phyloP scores from a whole-genome alignment of 768 basidiomycete genomes.

The Rhizopogon roseolus region DNA sequence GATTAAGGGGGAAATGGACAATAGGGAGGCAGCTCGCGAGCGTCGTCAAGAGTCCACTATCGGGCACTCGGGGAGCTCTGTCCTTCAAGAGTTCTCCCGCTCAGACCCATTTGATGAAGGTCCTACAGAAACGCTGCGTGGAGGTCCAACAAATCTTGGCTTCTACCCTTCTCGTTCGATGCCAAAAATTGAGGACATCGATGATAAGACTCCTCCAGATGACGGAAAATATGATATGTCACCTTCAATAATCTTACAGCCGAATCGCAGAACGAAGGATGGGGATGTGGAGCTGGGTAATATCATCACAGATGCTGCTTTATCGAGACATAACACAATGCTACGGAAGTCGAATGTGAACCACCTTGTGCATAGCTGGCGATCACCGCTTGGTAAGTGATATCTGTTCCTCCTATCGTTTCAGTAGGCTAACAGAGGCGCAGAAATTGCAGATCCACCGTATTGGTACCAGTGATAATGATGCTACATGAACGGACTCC shows the following conservation, averaged over 20 bases:
- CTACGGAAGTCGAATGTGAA: slow-evolving; percentile 29
- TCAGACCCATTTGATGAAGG: neutral
- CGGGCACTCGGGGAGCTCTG: slow-evolving; percentile 13
- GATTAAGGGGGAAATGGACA: slow-evolving; percentile 57
- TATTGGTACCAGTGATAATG: neutral
- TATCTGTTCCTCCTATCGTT: neutral
- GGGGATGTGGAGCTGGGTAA: slow-evolving; percentile 18
- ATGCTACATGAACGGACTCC: neutral
- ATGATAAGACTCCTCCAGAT: neutral
- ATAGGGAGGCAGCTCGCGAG: slow-evolving; percentile 38
- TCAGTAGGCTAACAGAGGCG: neutral
- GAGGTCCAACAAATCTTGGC: slow-evolving; percentile 17
- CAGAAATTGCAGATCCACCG: neutral
- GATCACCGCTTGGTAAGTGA: slow-evolving; percentile 61
- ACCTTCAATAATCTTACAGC: slow-evolving; percentile 11
- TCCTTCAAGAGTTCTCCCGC: neutral
- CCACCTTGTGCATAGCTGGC: slow-evolving; percentile 59
- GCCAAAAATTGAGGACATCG: slow-evolving; percentile 28
- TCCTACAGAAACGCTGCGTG: neutral
- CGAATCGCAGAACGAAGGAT: slow-evolving; percentile 19
- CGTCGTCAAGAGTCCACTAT: neutral
- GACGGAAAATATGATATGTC: neutral
- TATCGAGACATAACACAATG: slow-evolving; percentile 37
- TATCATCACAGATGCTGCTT: slow-evolving; percentile 37
- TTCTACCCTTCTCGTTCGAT: neutral